phyloP scores from a whole-genome alignment of 345 rosid genomes.

The Sisymbrium altissimum region DNA sequence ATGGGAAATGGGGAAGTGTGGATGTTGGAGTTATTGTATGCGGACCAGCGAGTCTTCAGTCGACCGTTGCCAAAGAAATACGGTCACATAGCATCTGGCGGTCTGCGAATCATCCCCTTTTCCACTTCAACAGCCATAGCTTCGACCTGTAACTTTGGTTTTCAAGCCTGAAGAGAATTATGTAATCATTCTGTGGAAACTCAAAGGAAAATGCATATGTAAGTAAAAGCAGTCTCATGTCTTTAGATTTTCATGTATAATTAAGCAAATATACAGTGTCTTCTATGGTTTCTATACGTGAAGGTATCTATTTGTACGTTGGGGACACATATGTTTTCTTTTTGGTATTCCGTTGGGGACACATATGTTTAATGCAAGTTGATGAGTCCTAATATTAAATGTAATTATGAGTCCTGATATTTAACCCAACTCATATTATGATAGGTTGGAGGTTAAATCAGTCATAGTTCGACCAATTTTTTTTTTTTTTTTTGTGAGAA shows the following conservation, averaged over 20 bases:
- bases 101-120: conserved; percentile 41
- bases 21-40: conserved; percentile 85
- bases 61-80: conserved; percentile 75
- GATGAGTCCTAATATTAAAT: background rate
- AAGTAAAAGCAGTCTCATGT: background rate
- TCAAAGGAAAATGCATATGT: background rate
- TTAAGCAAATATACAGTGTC: background rate
- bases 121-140: conserved; percentile 83
- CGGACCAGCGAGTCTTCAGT: conserved; percentile 71
- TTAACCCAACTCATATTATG: no score
- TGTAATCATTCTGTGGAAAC: background rate
- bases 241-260: conserved; percentile 2
- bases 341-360: background rate
- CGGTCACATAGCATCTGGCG: conserved; percentile 54
- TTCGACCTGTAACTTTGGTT: conserved; percentile 52
- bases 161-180: background rate
- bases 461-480: no score
- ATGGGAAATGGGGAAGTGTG: conserved; percentile 60
- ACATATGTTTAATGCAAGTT: background rate
- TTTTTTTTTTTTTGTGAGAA: no score
- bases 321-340: no score
- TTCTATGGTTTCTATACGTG: background rate
- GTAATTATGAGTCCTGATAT: no score
- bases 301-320: background rate
- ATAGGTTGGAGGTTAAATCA: no score